A percentile compares a stretch with the other conserved stretches of the same genome.
These are phyloP conservation scores for Zancudomyces culisetae DNA, from an alignment of 371 early-diverging fungal species.

Conservation along the genomic window DNA sequence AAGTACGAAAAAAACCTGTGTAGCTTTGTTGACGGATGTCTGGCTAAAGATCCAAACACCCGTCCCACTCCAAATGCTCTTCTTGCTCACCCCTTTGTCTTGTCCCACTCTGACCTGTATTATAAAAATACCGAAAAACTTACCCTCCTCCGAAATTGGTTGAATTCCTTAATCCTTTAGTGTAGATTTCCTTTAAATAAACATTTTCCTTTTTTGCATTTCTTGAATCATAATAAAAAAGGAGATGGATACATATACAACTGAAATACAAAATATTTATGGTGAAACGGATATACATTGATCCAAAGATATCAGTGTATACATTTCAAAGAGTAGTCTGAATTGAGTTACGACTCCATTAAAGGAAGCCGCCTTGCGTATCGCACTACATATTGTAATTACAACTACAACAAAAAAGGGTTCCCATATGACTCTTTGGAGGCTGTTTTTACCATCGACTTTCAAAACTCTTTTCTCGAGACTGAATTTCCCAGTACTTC, in stretches of 20 bases:
- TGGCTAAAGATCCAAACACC: slow-evolving; percentile 50
- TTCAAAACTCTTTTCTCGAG: neutral
- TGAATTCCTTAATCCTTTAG: too few species aligned
- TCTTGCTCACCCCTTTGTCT: slow-evolving; percentile 31
- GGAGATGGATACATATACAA: too few species aligned
- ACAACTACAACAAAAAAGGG: neutral
- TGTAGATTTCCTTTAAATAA: neutral
- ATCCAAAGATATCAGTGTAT: too few species aligned
- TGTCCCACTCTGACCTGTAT: too few species aligned
- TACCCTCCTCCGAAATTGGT: too few species aligned
- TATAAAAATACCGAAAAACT: too few species aligned
- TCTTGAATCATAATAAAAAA: neutral
- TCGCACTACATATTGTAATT: slow-evolving; percentile 1
- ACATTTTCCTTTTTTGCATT: neutral
- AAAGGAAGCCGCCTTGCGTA: neutral
- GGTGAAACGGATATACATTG: too few species aligned
- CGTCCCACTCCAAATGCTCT: slow-evolving; percentile 52
- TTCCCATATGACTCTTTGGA: too few species aligned
- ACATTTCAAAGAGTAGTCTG: slow-evolving; percentile 4
- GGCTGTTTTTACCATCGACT: too few species aligned
- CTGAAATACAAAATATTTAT: too few species aligned
- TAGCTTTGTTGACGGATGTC: slow-evolving; percentile 51
- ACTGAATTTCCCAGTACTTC: neutral
- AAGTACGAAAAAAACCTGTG: slow-evolving; percentile 57
- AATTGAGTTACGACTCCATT: slow-evolving; percentile 1